Conservation (phyloP, 345 rosid genomes). For the Fremontodendron californicum region DNA sequence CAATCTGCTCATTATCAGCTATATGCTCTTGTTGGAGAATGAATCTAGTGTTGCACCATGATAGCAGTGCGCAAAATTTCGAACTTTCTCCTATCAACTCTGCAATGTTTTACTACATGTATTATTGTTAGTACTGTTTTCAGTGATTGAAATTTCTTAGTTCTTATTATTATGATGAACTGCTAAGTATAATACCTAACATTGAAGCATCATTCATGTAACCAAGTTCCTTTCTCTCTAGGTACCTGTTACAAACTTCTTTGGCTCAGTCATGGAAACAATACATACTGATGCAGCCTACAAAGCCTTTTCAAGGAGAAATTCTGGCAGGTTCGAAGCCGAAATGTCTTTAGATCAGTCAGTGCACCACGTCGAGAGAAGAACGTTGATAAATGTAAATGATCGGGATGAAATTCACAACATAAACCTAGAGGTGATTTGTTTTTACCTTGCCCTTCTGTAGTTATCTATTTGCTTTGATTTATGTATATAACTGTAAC, state of each 20-base stretch:
- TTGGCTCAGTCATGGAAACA: constrained; percentile 96
- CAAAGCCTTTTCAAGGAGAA: constrained; percentile 34
- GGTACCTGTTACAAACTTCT: constrained; percentile 96
- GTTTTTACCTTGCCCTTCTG: background rate
- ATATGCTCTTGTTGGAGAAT: background rate
- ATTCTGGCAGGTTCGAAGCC: constrained; percentile 24
- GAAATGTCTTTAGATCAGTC: constrained; percentile 29
- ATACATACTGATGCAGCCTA: constrained; percentile 78
- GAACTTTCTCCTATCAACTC: background rate
- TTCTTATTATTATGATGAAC: background rate
- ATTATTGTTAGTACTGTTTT: background rate
- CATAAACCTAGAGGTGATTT: constrained; percentile 35
- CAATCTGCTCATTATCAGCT: background rate
- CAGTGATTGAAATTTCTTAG: background rate
- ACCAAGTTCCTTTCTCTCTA: constrained; percentile 23
- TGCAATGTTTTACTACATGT: background rate
- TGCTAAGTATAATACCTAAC: background rate
- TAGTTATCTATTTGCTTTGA: background rate
- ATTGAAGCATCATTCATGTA: background rate
- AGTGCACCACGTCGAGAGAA: constrained; percentile 24
- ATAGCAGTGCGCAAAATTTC: background rate
- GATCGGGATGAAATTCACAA: constrained; percentile 19
- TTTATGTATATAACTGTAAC: background rate
- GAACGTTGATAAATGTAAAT: constrained; percentile 20
- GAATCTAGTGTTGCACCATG: background rate